Evolutionary conservation across 495 filamentous ascomycete species (phyloP), one percentile per base, ranked within the genome.

Genomic region (Hyaloscypha hepaticicola): DNA sequence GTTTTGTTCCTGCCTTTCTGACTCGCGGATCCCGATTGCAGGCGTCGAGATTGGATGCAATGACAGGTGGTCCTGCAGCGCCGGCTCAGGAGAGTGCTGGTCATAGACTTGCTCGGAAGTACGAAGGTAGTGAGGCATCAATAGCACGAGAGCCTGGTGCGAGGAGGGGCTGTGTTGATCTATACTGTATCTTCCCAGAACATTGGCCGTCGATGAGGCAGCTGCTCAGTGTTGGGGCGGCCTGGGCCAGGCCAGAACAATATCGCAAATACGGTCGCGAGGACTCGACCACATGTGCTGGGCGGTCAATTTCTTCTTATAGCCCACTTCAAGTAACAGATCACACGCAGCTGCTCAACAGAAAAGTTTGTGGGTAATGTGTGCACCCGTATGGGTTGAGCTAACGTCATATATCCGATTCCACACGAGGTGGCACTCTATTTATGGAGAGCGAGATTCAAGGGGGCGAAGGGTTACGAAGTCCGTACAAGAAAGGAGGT

Each of bases 111-210:
- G 45, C 22, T 16, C 38, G 38, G 11, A 45, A 16, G 38, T 16
- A 45, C 38, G 38, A 4, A 45, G 16, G 38, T 16, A 45, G 53
- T 64, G 58, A 53, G 53, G 62, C 62, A 58, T 58, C 62, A 64
- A 64, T 52, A 58, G 24, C 56, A 34, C 22, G 29, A 22, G 12
- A 22, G 11, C 11, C 41, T 51, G 8, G 41, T 3, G 24, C 4
- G 41, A 51, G 34, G 12, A 5, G 26, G 26, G 38, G 38, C 38
- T 9, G 38, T 45, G 38, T 45, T 45, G 14, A 45, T 45, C 7
- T 45, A 45, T 16, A 7, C 31, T 45, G 19, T 45, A 16, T 19
- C 11, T 45, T 3, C 38, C 16, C 38, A 45, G 38, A 45, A 19
- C 38, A 45, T 45, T 45, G 38, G 38, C 38, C 38, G 38, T 45